These are phyloP conservation scores for Ogataea zsoltii DNA, from an alignment of 805 yeast genomes.

Conservation along the genomic window DNA sequence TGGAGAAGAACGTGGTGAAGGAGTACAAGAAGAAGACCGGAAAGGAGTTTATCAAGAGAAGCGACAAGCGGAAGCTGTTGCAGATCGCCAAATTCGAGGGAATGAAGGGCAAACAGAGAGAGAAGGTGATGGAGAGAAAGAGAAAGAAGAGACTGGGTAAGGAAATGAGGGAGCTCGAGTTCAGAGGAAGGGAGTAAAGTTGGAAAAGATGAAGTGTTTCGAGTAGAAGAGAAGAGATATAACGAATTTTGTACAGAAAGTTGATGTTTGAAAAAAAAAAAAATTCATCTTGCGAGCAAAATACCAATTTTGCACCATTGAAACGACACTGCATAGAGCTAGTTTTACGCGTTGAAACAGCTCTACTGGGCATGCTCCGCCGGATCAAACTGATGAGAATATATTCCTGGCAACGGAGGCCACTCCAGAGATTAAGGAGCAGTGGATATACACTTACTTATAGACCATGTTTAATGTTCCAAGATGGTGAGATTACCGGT, in stretches of 20 bases:
- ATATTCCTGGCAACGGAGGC: not conserved
- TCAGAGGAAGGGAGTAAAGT: conserved; percentile 5
- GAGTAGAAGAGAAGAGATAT: too few relatives aligned
- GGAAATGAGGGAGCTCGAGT: conserved; percentile 58
- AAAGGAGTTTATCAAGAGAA: conserved; percentile 60
- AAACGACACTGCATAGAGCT: too few relatives aligned
- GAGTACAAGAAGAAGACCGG: conserved; percentile 59
- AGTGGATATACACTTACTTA: not conserved
- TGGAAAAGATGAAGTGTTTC: too few relatives aligned
- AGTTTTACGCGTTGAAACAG: too few relatives aligned
- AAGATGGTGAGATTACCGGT: conserved; percentile 95
- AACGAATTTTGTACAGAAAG: too few relatives aligned
- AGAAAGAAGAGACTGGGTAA: conserved; percentile 82
- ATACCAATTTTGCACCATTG: too few relatives aligned
- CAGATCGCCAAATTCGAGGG: conserved; percentile 77
- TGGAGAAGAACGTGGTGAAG: conserved; percentile 64
- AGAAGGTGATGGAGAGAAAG: conserved; percentile 83
- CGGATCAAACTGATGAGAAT: not conserved
- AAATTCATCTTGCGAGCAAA: too few relatives aligned
- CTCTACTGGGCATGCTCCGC: too few relatives aligned
- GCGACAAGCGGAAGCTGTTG: conserved; percentile 70
- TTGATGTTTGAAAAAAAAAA: too few relatives aligned
- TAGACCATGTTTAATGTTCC: conserved; percentile 59
- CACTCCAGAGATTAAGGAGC: not conserved
- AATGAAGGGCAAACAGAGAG: conserved; percentile 71